A percentile compares a stretch with the other conserved stretches of the same genome.
Evolutionary conservation across 2,329 filamentous ascomycete genomes (phyloP).

Genomic region (Elsinoe arachidis): DNA sequence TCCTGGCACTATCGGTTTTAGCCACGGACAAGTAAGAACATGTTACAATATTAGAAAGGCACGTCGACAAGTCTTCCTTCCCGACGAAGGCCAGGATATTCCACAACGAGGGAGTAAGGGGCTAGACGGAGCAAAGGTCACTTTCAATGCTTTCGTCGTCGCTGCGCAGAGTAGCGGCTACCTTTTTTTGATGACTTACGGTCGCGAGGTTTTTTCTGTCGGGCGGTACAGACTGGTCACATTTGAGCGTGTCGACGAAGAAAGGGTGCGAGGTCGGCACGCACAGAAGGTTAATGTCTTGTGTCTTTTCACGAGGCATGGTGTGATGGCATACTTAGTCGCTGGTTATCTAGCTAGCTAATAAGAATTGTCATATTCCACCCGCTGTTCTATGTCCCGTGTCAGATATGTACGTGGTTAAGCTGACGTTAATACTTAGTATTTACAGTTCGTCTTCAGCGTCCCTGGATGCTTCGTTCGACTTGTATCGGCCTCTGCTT

Average conservation of each 20-base stretch:
- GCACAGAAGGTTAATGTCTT: not conserved
- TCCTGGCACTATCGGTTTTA: not conserved
- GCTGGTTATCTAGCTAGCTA: not conserved
- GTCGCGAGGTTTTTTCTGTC: not conserved
- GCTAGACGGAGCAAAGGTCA: conserved; percentile 9
- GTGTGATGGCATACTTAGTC: not conserved
- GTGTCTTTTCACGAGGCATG: conserved; percentile 2
- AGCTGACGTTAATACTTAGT: not conserved
- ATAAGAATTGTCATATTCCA: not conserved
- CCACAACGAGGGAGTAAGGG: not conserved
- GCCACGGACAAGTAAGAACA: conserved; percentile 12
- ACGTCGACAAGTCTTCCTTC: conserved; percentile 9
- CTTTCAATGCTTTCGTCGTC: not conserved
- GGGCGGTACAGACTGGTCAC: conserved; percentile 1
- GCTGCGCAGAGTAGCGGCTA: conserved; percentile 1
- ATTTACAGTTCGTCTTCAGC: no score
- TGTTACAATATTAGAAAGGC: conserved; percentile 13
- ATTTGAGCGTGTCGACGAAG: not conserved
- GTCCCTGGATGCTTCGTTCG: no score
- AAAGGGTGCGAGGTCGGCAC: not conserved
- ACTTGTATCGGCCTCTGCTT: no score
- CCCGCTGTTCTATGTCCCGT: not conserved
- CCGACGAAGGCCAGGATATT: conserved; percentile 9
- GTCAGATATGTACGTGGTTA: not conserved
- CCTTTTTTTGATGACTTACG: conserved; percentile 8